Percentiles rank a stretch among this genome's conserved stretches.
Conservation (phyloP, 2,329 filamentous ascomycete species). For the Cryphonectria japonica region DNA sequence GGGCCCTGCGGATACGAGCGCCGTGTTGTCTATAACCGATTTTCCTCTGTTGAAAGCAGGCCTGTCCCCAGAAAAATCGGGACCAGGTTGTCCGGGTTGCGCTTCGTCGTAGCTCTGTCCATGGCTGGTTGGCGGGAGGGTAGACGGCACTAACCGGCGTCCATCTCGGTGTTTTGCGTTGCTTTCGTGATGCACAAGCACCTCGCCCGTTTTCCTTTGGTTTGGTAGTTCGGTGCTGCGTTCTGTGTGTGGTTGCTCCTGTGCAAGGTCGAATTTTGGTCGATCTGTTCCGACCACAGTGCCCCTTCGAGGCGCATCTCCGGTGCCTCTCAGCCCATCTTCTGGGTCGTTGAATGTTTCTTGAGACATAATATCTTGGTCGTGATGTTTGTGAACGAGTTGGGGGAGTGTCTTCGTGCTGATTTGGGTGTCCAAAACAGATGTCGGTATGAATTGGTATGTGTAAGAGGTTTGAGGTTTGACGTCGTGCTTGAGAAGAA, state of each 20-base stretch:
- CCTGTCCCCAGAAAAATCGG: conserved; percentile 18
- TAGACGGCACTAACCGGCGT: not conserved
- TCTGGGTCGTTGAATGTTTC: not conserved
- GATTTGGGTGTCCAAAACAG: not conserved
- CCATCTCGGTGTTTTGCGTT: not conserved
- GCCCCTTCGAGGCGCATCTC: not conserved
- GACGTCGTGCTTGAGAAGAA: not conserved
- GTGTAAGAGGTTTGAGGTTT: not conserved
- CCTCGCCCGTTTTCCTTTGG: not conserved
- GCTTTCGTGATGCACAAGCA: not conserved
- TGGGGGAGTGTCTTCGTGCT: not conserved
- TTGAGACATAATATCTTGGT: not conserved
- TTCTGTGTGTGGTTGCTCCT: not conserved
- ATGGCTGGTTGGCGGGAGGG: not conserved
- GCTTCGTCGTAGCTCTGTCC: conserved; percentile 24
- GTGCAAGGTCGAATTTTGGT: not conserved
- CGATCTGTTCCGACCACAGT: not conserved
- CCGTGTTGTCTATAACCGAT: conserved; percentile 26
- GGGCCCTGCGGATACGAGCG: conserved; percentile 20
- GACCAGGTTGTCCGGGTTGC: conserved; percentile 14
- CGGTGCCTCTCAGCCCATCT: not conserved
- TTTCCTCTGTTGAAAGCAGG: conserved; percentile 24
- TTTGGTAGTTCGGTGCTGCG: not conserved
- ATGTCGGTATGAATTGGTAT: not conserved
- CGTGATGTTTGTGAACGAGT: not conserved